phyloP scores from a whole-genome alignment of 2,329 filamentous ascomycete genomes.

The Exophiala calicioides region DNA sequence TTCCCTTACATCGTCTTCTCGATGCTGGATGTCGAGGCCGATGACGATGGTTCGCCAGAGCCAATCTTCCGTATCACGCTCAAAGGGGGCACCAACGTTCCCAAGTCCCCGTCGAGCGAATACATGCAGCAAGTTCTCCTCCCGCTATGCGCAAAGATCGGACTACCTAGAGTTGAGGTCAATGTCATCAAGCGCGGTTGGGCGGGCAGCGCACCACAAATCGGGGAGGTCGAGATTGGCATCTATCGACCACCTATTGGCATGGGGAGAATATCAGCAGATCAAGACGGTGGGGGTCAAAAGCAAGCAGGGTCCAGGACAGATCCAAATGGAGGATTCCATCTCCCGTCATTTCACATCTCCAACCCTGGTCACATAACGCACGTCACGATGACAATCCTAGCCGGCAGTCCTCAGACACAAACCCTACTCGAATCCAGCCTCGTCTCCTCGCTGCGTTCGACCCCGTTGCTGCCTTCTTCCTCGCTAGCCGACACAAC shows the following conservation, averaged over 20 bases:
- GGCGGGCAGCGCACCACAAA: slow-evolving; percentile 45
- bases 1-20: slow-evolving; percentile 58
- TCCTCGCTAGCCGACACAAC: not conserved
- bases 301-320: not conserved
- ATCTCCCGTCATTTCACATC: slow-evolving; percentile 39
- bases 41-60: not conserved
- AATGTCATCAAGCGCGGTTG: slow-evolving; percentile 55
- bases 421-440: not conserved
- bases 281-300: not conserved
- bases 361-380: slow-evolving; percentile 36
- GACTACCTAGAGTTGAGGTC: slow-evolving; percentile 49
- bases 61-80: slow-evolving; percentile 45
- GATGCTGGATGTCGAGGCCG: not conserved
- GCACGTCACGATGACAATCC: slow-evolving; percentile 41
- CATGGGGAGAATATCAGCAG: not conserved
- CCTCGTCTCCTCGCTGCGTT: not conserved
- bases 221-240: slow-evolving; percentile 54
- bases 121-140: slow-evolving; percentile 58
- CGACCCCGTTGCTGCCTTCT: slow-evolving; percentile 1
- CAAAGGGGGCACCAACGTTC: slow-evolving; percentile 61
- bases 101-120: slow-evolving; percentile 49
- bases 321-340: slow-evolving; percentile 17
- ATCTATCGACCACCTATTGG: slow-evolving; percentile 44
- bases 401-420: slow-evolving; percentile 31
- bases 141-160: slow-evolving; percentile 54